phyloP scores from a whole-genome alignment of 148 eudicot genomes.

The Beta vulgaris region DNA sequence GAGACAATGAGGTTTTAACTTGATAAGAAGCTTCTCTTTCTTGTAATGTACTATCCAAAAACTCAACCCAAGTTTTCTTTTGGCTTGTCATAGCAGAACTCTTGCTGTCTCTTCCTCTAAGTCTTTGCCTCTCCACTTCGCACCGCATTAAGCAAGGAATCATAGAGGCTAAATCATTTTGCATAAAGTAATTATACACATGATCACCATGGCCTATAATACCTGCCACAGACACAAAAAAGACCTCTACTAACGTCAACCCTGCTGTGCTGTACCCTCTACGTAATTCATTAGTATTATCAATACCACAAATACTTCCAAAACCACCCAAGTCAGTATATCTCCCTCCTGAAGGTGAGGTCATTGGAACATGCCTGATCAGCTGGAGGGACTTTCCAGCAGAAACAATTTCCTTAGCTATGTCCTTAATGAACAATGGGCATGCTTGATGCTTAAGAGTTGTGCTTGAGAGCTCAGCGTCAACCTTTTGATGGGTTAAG shows the following conservation, averaged over 20 bases:
- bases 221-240: slow-evolving; percentile 76
- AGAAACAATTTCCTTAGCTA: slow-evolving; percentile 69
- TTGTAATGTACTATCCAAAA: slow-evolving; percentile 47
- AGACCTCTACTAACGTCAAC: slow-evolving; percentile 75
- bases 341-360: slow-evolving; percentile 31
- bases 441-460: slow-evolving; percentile 50
- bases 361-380: slow-evolving; percentile 62
- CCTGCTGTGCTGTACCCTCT: slow-evolving; percentile 36
- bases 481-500: slow-evolving; percentile 40
- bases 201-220: slow-evolving; percentile 88
- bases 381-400: slow-evolving; percentile 97
- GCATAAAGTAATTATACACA: slow-evolving; percentile 51
- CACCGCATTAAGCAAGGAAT: slow-evolving; percentile 31
- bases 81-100: slow-evolving; percentile 30
- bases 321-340: slow-evolving; percentile 23
- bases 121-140: slow-evolving; percentile 21
- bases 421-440: slow-evolving; percentile 78
- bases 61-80: slow-evolving; percentile 57
- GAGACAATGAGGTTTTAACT: slow-evolving; percentile 11
- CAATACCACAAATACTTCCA: slow-evolving; percentile 14
- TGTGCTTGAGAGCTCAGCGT: slow-evolving; percentile 25
- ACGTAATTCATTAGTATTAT: slow-evolving; percentile 20
- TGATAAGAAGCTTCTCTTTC: slow-evolving; percentile 34
- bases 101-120: slow-evolving; percentile 25
- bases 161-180: slow-evolving; percentile 41